Conservation (phyloP, 2,329 filamentous ascomycete species). For the Scopulariopsis brevicaulis region DNA sequence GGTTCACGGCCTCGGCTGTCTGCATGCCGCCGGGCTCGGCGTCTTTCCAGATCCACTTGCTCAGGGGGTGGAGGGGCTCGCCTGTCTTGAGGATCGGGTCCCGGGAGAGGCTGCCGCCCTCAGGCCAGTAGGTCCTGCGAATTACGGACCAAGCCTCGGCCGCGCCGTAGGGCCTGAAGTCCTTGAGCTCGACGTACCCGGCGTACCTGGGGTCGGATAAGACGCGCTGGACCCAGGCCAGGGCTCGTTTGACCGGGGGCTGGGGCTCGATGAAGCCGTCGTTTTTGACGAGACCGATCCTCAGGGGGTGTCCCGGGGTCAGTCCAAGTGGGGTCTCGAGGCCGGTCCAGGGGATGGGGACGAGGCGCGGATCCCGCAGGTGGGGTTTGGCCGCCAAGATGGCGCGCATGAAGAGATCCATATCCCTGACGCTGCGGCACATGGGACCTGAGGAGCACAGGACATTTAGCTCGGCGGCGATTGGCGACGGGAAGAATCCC, state of each 20-base stretch:
- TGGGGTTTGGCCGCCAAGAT: slow-evolving; percentile 13
- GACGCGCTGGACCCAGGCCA: slow-evolving; percentile 18
- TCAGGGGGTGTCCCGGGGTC: slow-evolving; percentile 12
- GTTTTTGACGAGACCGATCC: slow-evolving; percentile 27
- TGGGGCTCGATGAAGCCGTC: slow-evolving; percentile 25
- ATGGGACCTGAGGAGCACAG: slow-evolving; percentile 21
- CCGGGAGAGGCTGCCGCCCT: slow-evolving; percentile 21
- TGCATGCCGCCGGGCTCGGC: slow-evolving; percentile 13
- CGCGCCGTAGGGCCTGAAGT: slow-evolving; percentile 19
- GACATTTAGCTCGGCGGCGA: slow-evolving; percentile 20
- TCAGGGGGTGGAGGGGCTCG: slow-evolving; percentile 32
- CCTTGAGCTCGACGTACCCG: slow-evolving; percentile 17
- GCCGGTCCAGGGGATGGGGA: slow-evolving; percentile 4
- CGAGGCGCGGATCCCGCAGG: slow-evolving; percentile 20
- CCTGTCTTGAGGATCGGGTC: slow-evolving; percentile 20
- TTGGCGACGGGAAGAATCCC: background rate
- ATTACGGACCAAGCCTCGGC: slow-evolving; percentile 19
- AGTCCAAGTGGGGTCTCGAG: slow-evolving; percentile 1
- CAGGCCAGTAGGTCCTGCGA: slow-evolving; percentile 32
- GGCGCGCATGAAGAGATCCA: slow-evolving; percentile 20
- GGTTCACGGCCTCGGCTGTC: slow-evolving; percentile 12
- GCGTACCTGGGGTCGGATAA: slow-evolving; percentile 10
- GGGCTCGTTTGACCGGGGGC: slow-evolving; percentile 23
- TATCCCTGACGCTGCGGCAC: slow-evolving; percentile 17
- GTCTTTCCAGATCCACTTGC: slow-evolving; percentile 24